phyloP scores from a whole-genome alignment of 306 rosid species.

The Dryas drummondii region DNA sequence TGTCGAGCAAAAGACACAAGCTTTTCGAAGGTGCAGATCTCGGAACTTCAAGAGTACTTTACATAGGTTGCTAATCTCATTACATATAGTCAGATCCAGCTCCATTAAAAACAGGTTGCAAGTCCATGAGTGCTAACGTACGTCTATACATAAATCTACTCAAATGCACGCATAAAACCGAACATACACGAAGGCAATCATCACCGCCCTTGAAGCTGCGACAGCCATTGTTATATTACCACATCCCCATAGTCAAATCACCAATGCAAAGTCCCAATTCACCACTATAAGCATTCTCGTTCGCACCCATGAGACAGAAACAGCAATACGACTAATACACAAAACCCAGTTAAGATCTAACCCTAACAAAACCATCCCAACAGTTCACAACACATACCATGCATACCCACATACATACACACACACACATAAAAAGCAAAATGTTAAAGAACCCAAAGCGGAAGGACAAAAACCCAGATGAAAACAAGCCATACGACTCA shows the following conservation, averaged over 20 bases:
- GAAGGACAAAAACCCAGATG: neutral
- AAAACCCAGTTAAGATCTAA: slow-evolving; percentile 26
- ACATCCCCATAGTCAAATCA: neutral
- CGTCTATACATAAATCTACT: neutral
- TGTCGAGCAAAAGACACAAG: neutral
- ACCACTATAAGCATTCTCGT: neutral
- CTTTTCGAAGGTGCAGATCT: neutral
- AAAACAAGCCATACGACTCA: neutral
- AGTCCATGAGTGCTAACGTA: neutral
- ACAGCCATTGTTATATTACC: neutral
- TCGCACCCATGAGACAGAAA: neutral
- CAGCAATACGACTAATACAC: neutral
- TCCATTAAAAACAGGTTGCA: neutral
- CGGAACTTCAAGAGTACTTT: neutral
- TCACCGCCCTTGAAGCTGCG: neutral
- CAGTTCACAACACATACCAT: neutral
- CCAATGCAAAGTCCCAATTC: neutral
- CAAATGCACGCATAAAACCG: slow-evolving; percentile 3
- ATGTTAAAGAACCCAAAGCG: neutral
- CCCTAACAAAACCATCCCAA: slow-evolving; percentile 1
- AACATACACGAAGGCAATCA: neutral
- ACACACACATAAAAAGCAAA: slow-evolving; percentile 7
- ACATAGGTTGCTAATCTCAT: neutral
- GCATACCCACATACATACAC: neutral
- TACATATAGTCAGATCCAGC: neutral